Evolutionary conservation across 2,329 filamentous ascomycete genomes (phyloP).

Genomic region (Microcyclospora pomicola): DNA sequence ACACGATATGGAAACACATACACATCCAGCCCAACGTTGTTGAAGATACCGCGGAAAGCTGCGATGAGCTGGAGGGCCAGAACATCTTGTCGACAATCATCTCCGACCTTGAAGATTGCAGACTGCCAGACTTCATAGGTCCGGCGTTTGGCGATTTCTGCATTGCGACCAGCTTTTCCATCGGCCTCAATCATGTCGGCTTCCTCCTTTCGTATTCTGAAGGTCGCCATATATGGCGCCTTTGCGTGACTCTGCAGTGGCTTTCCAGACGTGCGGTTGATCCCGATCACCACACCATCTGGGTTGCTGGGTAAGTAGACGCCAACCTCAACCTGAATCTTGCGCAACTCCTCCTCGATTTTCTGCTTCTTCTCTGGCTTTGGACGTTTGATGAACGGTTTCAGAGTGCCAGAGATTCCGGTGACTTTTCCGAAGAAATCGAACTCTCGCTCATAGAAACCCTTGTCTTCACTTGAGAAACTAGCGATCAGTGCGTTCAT

Average conservation of each 20-base stretch:
- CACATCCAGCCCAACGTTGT: conserved; percentile 84
- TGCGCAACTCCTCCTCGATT: conserved; percentile 94
- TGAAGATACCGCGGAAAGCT: conserved; percentile 93
- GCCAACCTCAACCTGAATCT: conserved; percentile 92
- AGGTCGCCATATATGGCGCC: conserved; percentile 97
- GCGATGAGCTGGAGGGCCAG: conserved; percentile 95
- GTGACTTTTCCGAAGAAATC: conserved; percentile 98
- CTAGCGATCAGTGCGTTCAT: conserved; percentile 70
- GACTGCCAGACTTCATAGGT: conserved; percentile 96
- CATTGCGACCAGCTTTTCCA: conserved; percentile 17
- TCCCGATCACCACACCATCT: conserved; percentile 91
- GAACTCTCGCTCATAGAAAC: conserved; percentile 90
- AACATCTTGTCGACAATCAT: conserved; percentile 95
- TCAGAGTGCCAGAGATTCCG: conserved; percentile 84
- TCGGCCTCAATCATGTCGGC: conserved; percentile 35
- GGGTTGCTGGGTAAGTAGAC: conserved; percentile 96
- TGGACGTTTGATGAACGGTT: conserved; percentile 77
- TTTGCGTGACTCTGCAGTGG: conserved; percentile 96
- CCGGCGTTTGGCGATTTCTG: conserved; percentile 16
- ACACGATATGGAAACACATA: conserved; percentile 96
- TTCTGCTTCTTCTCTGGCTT: conserved; percentile 98
- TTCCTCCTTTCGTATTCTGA: conserved; percentile 79
- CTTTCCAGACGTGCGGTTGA: conserved; percentile 95
- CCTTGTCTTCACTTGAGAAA: conserved; percentile 64
- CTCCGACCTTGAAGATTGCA: conserved; percentile 98